phyloP scores from a whole-genome alignment of 169 alveolate species.

The Hepatocystis sp. region DNA sequence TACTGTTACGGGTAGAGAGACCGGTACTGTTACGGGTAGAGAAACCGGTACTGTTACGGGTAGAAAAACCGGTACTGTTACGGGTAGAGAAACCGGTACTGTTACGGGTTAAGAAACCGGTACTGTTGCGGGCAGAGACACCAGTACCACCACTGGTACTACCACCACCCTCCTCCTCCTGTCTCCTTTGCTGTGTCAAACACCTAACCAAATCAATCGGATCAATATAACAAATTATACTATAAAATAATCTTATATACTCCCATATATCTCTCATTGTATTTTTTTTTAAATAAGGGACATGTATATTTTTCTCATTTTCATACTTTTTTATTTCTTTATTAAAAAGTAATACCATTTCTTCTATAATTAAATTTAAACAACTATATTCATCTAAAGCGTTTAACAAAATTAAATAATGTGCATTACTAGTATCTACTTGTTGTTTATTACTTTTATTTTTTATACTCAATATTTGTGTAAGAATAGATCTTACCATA shows the following conservation, averaged over 20 bases:
- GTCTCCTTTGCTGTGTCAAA: constrained; percentile 20
- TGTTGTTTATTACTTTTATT: constrained; percentile 1
- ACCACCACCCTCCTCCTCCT: not conserved
- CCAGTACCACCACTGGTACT: not conserved
- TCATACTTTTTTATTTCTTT: constrained; percentile 58
- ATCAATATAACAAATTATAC: constrained; percentile 50
- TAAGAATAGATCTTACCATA: constrained; percentile 28
- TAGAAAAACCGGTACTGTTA: no score
- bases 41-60: no score
- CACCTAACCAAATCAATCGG: constrained; percentile 67
- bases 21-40: no score
- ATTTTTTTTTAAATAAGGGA: constrained; percentile 45
- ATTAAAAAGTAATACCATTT: constrained; percentile 43
- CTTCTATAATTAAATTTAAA: constrained; percentile 34
- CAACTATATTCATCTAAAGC: constrained; percentile 42
- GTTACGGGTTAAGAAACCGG: no score
- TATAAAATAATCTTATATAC: constrained; percentile 44
- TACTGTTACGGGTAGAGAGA: no score
- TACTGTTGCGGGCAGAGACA: no score
- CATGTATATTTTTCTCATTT: constrained; percentile 45
- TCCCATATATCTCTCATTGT: constrained; percentile 72
- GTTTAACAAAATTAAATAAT: constrained; percentile 32
- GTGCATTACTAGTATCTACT: constrained; percentile 31
- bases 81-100: no score
- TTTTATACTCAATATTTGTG: constrained; percentile 53